Evolutionary conservation across 306 rosid species (phyloP).

Genomic region (Rosa chinensis): DNA sequence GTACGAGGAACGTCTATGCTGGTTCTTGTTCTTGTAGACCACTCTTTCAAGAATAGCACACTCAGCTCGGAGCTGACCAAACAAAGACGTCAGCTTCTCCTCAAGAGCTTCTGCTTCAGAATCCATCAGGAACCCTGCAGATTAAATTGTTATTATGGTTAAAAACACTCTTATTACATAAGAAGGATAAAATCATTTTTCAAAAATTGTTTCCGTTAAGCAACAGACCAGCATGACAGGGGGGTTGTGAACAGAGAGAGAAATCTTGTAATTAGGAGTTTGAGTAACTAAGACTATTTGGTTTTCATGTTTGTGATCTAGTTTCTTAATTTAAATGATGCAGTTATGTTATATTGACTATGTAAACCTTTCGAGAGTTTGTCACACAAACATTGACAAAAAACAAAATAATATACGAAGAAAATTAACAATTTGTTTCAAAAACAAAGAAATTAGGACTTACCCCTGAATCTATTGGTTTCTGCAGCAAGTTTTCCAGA

Average conservation of each 20-base stretch:
- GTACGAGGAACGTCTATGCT: slow-evolving; percentile 80
- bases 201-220: too few relatives aligned
- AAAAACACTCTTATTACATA: too few relatives aligned
- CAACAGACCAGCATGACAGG: too few relatives aligned
- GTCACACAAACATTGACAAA: neutral
- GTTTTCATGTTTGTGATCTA: neutral
- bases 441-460: slow-evolving; percentile 17
- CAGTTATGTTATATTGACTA: too few relatives aligned
- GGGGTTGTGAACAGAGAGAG: neutral
- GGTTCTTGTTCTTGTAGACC: slow-evolving; percentile 86
- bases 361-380: neutral
- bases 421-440: neutral
- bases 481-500: slow-evolving; percentile 98
- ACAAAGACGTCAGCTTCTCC: slow-evolving; percentile 56
- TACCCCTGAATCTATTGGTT: slow-evolving; percentile 91
- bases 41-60: slow-evolving; percentile 61
- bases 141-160: too few relatives aligned
- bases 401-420: neutral
- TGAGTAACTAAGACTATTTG: neutral
- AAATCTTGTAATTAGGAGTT: neutral
- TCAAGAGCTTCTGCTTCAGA: slow-evolving; percentile 53
- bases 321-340: neutral
- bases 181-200: too few relatives aligned
- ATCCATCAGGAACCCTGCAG: slow-evolving; percentile 37
- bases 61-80: slow-evolving; percentile 66